These are phyloP conservation scores for Cryptosporidium meleagridis DNA, from an alignment of 169 alveolate species.

Conservation along the genomic window DNA sequence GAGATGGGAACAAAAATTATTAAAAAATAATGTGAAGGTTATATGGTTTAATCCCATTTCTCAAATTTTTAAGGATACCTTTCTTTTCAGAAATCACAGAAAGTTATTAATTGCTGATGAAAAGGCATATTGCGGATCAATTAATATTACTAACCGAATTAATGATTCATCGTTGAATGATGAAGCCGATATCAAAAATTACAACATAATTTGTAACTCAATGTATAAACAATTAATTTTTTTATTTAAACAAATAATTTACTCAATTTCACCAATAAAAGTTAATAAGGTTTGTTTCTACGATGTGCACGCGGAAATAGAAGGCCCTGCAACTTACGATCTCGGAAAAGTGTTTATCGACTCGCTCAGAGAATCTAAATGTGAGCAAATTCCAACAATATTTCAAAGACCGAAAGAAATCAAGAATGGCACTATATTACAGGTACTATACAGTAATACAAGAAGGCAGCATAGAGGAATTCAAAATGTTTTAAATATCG, in stretches of 20 bases:
- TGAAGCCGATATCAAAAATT: constrained; percentile 66
- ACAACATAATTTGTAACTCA: constrained; percentile 73
- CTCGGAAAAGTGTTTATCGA: constrained; percentile 63
- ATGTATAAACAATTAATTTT: constrained; percentile 56
- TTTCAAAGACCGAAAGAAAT: constrained; percentile 78
- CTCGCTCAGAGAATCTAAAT: constrained; percentile 54
- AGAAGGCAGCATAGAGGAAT: constrained; percentile 37
- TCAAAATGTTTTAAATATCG: constrained; percentile 60
- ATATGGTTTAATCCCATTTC: constrained; percentile 77
- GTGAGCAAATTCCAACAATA: constrained; percentile 1
- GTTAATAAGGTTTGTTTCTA: constrained; percentile 77
- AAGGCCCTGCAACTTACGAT: constrained; percentile 76
- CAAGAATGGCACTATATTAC: constrained; percentile 64
- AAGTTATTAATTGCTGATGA: constrained; percentile 83
- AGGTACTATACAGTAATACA: constrained; percentile 69
- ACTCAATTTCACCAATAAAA: constrained; percentile 64
- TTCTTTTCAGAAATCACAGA: constrained; percentile 85
- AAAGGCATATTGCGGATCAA: constrained; percentile 86
- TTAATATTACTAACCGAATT: constrained; percentile 80
- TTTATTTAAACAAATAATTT: constrained; percentile 80
- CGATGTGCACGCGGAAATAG: constrained; percentile 83
- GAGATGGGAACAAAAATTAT: constrained; percentile 68
- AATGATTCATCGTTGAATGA: neutral
- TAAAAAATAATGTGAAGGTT: constrained; percentile 61
- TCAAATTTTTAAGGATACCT: constrained; percentile 64